Conservation (phyloP, 208 protist genomes). For the Acanthamoeba quina region DNA sequence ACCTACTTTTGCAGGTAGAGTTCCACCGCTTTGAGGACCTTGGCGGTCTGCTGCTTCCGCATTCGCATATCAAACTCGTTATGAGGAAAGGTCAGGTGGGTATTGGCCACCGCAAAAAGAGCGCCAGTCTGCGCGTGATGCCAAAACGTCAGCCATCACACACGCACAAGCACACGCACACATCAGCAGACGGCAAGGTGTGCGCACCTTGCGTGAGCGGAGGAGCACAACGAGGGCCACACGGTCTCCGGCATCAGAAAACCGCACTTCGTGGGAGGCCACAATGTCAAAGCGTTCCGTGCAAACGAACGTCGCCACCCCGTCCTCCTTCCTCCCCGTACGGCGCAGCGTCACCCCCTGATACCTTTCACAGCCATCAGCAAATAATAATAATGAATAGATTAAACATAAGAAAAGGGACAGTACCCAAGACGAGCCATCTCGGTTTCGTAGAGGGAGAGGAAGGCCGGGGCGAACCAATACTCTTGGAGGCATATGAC, state of each 20-base stretch:
- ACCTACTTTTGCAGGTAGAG: conserved; percentile 7
- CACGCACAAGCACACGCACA: neutral
- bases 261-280: neutral
- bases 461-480: conserved; percentile 51
- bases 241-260: conserved; percentile 24
- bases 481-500: conserved; percentile 61
- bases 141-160: neutral
- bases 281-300: conserved; percentile 55
- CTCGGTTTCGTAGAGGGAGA: conserved; percentile 51
- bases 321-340: conserved; percentile 57
- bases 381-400: neutral
- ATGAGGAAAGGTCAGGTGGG: conserved; percentile 69
- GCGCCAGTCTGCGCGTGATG: neutral
- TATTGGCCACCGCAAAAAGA: conserved; percentile 67
- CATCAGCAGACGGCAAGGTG: neutral
- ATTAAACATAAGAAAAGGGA: neutral
- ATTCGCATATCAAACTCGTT: conserved; percentile 7
- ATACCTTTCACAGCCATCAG: neutral
- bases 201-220: neutral
- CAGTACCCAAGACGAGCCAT: conserved; percentile 50
- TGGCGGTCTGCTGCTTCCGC: conserved; percentile 50
- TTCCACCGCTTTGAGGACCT: conserved; percentile 9
- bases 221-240: conserved; percentile 53
- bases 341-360: conserved; percentile 47
- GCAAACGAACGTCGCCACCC: conserved; percentile 55